Base-by-base conservation (phyloP, 345 rosid genomes). In the Sisymbrium altissimum region DNA sequence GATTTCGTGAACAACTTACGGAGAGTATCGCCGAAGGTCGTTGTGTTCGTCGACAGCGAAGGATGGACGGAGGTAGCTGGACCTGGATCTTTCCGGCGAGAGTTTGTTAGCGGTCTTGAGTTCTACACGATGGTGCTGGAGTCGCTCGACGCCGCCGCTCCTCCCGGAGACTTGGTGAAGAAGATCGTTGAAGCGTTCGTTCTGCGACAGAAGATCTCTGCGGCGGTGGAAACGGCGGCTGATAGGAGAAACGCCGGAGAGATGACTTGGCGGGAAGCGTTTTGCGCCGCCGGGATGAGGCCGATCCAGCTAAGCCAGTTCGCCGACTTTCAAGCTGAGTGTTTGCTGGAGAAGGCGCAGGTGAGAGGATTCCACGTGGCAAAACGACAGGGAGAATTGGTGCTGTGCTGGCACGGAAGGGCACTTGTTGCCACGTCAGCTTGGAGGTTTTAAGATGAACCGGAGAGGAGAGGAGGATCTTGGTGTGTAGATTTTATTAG, bases 311-410 rank as follows among this genome's bases (percentile, higher is more conserved):
- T 88, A 75, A 96, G 98, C 67, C 97, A 85, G 77, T 92, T 92
- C n/a, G 98, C 98, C 12, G 92, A 88, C 35, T 87, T 78, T 54
- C 98, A 87, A 73, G 98, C 96, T 0, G 92, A 90, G 85, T 83
- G 78, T 73, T 78, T 96, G 81, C 58, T 92, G 40, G 85, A 88
- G 70, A 89, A 85, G 74, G 85, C 92, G 23, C 92, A 87, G 50
- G 92, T 83, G 39, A 75, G 85, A 72, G 99, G 98, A 7, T 96
- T 96, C 92, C 84, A 83, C 82, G 98, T 90, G 86, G 98, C 86
- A 0, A 96, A 84, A 84, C 88, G 88, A 5, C 89, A 88, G 15
- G 86, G 87, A 29, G 98, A 96, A 76, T 77, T 96, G 84, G 87
- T 92, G 84, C 93, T 96, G 72, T 96, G 90, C 80, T 92, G 99